Evolutionary conservation across 345 rosid genomes (phyloP), one percentile per base, ranked within the genome.

Genomic region (Ailanthus altissimus): DNA sequence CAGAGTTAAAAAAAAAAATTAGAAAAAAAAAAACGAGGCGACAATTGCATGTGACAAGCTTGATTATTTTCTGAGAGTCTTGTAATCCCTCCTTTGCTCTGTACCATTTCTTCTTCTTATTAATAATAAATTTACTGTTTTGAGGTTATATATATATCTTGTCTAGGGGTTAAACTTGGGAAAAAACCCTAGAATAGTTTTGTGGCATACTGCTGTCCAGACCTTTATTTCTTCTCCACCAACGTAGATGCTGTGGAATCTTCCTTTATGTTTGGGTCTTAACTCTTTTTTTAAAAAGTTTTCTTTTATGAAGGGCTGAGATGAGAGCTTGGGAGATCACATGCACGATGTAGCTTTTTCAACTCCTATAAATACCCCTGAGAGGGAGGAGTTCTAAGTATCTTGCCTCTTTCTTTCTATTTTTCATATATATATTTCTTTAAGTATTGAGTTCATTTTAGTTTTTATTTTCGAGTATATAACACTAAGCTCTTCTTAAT

Each of bases 251-350:
- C 56, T 65, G 38, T 32, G 77, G 80, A 80, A 81, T 86, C 78
- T 85, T 83, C 83, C 86, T 74, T 77, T 56, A 79, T 51, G 70
- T 63, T 77, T 53, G 88, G 86, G 74, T 70, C 74, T 74, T 66
- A 61, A 65, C 58, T 26, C 49, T 18, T 64, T 13, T 11, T 32
- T 1, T 1, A 32, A 32, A 32, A 32, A 32, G 3, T 1, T n/a
- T n/a, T 15, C 28, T 58, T 32, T 12, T 56, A 14, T 73, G 18
- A 26, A 60, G 53, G 20, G 25, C 12, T 25, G 54, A 25, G 13
- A 53, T 25, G 54, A 25, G 13, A 53, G 42, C 42, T 63, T 75
- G 59, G 72, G 79, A 59, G 38, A 50, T 60, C 86, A 65, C 76
- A 76, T 79, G 84, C 74, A 25, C 9, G 38, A 8, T 45, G 53